phyloP scores from a whole-genome alignment of 495 filamentous ascomycete species.

The Pyronema omphalodes region DNA sequence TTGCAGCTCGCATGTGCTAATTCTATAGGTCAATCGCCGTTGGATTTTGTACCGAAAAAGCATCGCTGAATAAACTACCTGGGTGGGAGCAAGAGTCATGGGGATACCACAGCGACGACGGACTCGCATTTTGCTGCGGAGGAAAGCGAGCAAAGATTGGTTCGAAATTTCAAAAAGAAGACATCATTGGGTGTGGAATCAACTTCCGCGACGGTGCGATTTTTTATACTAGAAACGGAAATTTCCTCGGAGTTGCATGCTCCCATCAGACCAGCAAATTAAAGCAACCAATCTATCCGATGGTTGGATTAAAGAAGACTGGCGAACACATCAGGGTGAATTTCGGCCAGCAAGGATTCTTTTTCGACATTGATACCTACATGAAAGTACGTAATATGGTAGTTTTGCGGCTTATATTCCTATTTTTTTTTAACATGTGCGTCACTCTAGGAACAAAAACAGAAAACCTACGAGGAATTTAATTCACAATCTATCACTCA shows the following conservation, averaged over 20 bases:
- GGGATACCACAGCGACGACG: constrained; percentile 96
- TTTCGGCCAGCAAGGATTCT: constrained; percentile 78
- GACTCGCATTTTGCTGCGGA: constrained; percentile 60
- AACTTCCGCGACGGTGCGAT: constrained; percentile 77
- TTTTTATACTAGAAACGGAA: constrained; percentile 92
- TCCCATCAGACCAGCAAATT: constrained; percentile 34
- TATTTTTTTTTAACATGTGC: not conserved
- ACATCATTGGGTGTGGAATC: constrained; percentile 81
- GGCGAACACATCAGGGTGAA: constrained; percentile 72
- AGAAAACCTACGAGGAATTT: constrained; percentile 35
- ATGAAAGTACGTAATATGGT: constrained; percentile 42
- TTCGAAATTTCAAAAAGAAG: constrained; percentile 48
- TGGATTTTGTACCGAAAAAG: constrained; percentile 62
- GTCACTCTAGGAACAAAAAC: constrained; percentile 14
- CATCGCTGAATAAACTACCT: constrained; percentile 61
- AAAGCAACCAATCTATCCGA: constrained; percentile 50
- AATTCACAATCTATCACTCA: constrained; percentile 25
- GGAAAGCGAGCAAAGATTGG: constrained; percentile 62
- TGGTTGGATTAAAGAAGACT: constrained; percentile 82
- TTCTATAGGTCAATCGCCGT: constrained; percentile 57
- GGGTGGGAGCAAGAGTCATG: constrained; percentile 94
- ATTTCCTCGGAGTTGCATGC: constrained; percentile 67
- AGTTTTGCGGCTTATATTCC: constrained; percentile 2
- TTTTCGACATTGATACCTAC: constrained; percentile 82
- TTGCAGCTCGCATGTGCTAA: constrained; percentile 10